These are phyloP conservation scores for Phaeosphaeriaceae sp. DNA, from an alignment of 2,329 filamentous ascomycete genomes.

Conservation along the genomic window DNA sequence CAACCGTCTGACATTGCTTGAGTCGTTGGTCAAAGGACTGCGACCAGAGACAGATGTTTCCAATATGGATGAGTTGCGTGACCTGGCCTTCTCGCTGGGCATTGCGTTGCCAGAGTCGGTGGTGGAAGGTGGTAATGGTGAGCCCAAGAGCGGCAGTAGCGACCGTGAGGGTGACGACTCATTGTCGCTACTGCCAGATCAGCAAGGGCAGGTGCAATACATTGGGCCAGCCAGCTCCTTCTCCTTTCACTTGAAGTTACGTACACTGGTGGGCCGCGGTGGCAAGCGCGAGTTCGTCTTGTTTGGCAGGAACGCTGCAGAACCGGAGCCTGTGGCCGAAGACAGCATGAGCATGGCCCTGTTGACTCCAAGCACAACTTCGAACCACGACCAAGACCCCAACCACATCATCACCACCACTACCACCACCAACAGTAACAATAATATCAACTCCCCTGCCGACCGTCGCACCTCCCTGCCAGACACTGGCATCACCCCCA, in stretches of 20 bases:
- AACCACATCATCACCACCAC: too few relatives aligned
- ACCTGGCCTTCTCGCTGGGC: slow-evolving; percentile 48
- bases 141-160: slow-evolving; percentile 23
- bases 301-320: slow-evolving; percentile 51
- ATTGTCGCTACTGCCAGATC: slow-evolving; percentile 49
- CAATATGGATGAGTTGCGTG: slow-evolving; percentile 51
- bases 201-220: slow-evolving; percentile 54
- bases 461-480: slow-evolving; percentile 17
- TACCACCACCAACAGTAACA: too few relatives aligned
- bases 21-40: slow-evolving; percentile 54
- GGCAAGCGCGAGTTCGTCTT: slow-evolving; percentile 47
- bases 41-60: slow-evolving; percentile 52
- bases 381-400: slow-evolving; percentile 17
- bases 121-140: slow-evolving; percentile 18
- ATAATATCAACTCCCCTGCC: slow-evolving; percentile 24
- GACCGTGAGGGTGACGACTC: slow-evolving; percentile 43
- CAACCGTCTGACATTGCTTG: slow-evolving; percentile 50
- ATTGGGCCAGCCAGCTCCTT: slow-evolving; percentile 53
- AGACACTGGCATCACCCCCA: slow-evolving; percentile 11
- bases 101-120: slow-evolving; percentile 47
- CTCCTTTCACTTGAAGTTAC: slow-evolving; percentile 51
- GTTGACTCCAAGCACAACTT: slow-evolving; percentile 28
- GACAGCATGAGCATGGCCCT: slow-evolving; percentile 20
- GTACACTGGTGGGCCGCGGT: slow-evolving; percentile 45
- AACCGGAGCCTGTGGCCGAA: slow-evolving; percentile 30